Evolutionary conservation across 1,284 basidiomycete genomes (phyloP), one percentile per base, ranked within the genome.

Genomic region (Veloboletus limbatus): DNA sequence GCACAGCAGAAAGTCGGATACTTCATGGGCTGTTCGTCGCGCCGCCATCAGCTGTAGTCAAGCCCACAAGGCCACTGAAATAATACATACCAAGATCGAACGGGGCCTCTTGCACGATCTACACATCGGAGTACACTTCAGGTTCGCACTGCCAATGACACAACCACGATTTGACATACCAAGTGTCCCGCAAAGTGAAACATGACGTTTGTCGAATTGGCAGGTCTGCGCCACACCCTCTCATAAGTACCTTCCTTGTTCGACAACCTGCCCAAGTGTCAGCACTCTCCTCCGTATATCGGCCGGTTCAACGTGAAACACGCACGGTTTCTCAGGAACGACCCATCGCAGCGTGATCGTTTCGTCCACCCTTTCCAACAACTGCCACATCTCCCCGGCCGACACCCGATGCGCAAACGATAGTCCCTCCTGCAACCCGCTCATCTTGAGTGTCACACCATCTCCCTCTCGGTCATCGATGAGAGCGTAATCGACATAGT

Each of bases 401-500:
- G 70, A 60, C 16, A 59, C 40, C 5, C 54, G 58, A 44, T 82
- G 81, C 0, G 69, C 55, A 56, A 85, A 85, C 13, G 73, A 68
- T 3, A 77, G 61, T 2, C 74, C 79, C 67, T 87, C 85, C 56
- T 78, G 77, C 13, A 82, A 48, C 3, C 72, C 73, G 1, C 78
- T 39, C 76, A 77, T 86, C 64, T 88, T 89, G 37, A 90, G 73
- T 39, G 59, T 68, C 9, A 81, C 72, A 3, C 66, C 72, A 3
- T 66, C 66, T 1, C 69, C 69, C 17, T 52, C 30, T 1, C 58
- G 34, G 38, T 65, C 62, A 17, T 70, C 41, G 8, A 62, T 63
- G 6, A 92, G 69, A 4, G 77, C 88, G 54, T 82, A 77, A 16
- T 82, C 72, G 27, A 92, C 69, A 62, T 92, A 94, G 4, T 75